phyloP scores from a whole-genome alignment of 2,329 filamentous ascomycete species.

The Escovopsis sp. region DNA sequence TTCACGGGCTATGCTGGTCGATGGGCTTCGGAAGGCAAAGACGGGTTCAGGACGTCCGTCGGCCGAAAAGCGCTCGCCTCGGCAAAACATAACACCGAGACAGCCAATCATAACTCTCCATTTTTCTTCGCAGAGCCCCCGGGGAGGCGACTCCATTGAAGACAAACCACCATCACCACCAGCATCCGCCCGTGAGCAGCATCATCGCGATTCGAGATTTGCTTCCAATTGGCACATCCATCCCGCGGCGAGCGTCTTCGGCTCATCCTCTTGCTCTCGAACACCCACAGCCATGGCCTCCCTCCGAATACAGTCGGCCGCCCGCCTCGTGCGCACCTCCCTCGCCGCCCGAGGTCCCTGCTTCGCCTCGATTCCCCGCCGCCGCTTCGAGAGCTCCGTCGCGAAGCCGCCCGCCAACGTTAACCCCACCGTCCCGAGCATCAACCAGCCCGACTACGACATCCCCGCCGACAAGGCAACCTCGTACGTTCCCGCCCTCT shows the following conservation, averaged over 20 bases:
- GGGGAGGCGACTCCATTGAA: neutral
- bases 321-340: slow-evolving; percentile 36
- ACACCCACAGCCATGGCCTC: slow-evolving; percentile 43
- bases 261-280: neutral
- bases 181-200: no score
- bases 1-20: no score
- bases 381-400: slow-evolving; percentile 41
- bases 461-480: slow-evolving; percentile 75
- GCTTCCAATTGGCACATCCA: no score
- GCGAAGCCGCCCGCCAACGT: slow-evolving; percentile 26
- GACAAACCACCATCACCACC: no score
- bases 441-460: slow-evolving; percentile 67
- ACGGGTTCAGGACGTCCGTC: slow-evolving; percentile 11
- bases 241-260: no score
- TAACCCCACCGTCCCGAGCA: slow-evolving; percentile 23
- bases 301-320: slow-evolving; percentile 41
- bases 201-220: no score
- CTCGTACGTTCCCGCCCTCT: slow-evolving; percentile 44
- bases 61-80: slow-evolving; percentile 36
- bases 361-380: slow-evolving; percentile 30
- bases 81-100: slow-evolving; percentile 28
- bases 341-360: slow-evolving; percentile 20
- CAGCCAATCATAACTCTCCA: slow-evolving; percentile 25
- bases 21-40: no score
- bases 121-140: slow-evolving; percentile 8